Conservation (phyloP, 2,329 filamentous ascomycete species). For the Colletotrichum graminicola region DNA sequence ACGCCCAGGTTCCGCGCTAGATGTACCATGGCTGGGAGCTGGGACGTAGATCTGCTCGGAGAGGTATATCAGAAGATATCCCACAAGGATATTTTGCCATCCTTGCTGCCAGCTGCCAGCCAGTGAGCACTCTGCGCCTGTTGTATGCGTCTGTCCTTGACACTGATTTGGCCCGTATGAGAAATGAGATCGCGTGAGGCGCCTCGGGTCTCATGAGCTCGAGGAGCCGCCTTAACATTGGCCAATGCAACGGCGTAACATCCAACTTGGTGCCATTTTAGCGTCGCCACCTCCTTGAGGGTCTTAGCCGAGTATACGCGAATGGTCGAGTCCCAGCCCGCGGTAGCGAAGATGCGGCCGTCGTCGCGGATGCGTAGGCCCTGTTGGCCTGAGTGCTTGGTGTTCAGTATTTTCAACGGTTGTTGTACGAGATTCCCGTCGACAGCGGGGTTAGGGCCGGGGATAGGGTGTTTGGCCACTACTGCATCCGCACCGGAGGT, state of each 20-base stretch:
- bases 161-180: constrained; percentile 52
- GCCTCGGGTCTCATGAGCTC: constrained; percentile 26
- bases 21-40: not conserved
- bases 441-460: constrained; percentile 44
- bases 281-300: constrained; percentile 87
- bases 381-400: constrained; percentile 93
- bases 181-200: constrained; percentile 24
- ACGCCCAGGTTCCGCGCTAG: constrained; percentile 19
- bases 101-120: constrained; percentile 91
- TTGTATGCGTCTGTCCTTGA: constrained; percentile 73
- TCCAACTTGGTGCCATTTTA: constrained; percentile 94
- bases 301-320: constrained; percentile 85
- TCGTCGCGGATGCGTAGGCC: constrained; percentile 82
- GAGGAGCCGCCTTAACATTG: constrained; percentile 47
- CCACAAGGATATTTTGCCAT: constrained; percentile 96
- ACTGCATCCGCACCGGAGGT: constrained; percentile 87
- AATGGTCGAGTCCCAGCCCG: constrained; percentile 88
- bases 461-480: constrained; percentile 81
- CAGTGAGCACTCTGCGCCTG: constrained; percentile 83
- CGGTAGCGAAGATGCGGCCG: constrained; percentile 86
- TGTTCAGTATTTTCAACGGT: constrained; percentile 75
- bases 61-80: constrained; percentile 79
- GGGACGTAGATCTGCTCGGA: not conserved
- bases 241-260: constrained; percentile 87
- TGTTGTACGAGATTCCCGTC: constrained; percentile 44